Percentiles rank a stretch among this genome's conserved stretches.
Evolutionary conservation across 1,139 yeast genomes (phyloP).

Genomic region (Zygoascus hellenicus): DNA sequence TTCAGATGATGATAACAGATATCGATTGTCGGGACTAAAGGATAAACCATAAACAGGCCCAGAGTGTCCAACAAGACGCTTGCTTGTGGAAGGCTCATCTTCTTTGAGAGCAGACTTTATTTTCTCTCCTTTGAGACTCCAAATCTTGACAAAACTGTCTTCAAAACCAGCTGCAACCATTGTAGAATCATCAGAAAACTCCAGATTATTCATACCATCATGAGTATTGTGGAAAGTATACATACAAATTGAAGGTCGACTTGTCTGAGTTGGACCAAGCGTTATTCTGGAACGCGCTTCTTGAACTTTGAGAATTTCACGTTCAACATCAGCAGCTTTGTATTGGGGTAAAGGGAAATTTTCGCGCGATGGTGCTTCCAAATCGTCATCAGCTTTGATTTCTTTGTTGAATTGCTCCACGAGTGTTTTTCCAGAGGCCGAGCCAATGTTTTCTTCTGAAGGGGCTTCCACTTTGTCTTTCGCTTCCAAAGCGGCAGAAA

Average conservation of each 20-base stretch:
- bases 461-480: slow-evolving; percentile 52
- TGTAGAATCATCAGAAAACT: slow-evolving; percentile 82
- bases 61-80: slow-evolving; percentile 83
- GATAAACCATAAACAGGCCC: slow-evolving; percentile 91
- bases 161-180: slow-evolving; percentile 92
- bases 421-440: slow-evolving; percentile 29
- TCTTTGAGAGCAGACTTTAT: slow-evolving; percentile 58
- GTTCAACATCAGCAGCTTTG: slow-evolving; percentile 70
- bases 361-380: slow-evolving; percentile 71
- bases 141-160: slow-evolving; percentile 81
- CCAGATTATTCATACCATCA: slow-evolving; percentile 75
- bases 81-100: slow-evolving; percentile 42
- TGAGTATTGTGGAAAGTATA: slow-evolving; percentile 96
- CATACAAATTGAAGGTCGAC: slow-evolving; percentile 95
- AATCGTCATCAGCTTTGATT: slow-evolving; percentile 36
- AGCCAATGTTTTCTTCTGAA: slow-evolving; percentile 9
- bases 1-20: slow-evolving; percentile 76
- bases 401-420: slow-evolving; percentile 44
- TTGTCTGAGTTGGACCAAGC: slow-evolving; percentile 61
- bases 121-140: slow-evolving; percentile 91
- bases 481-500: slow-evolving; percentile 74
- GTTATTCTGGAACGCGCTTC: slow-evolving; percentile 74
- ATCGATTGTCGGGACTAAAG: slow-evolving; percentile 85
- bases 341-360: slow-evolving; percentile 79
- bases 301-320: slow-evolving; percentile 70